Conservation (phyloP, 345 rosid genomes). For the Lepidium aucheri region DNA sequence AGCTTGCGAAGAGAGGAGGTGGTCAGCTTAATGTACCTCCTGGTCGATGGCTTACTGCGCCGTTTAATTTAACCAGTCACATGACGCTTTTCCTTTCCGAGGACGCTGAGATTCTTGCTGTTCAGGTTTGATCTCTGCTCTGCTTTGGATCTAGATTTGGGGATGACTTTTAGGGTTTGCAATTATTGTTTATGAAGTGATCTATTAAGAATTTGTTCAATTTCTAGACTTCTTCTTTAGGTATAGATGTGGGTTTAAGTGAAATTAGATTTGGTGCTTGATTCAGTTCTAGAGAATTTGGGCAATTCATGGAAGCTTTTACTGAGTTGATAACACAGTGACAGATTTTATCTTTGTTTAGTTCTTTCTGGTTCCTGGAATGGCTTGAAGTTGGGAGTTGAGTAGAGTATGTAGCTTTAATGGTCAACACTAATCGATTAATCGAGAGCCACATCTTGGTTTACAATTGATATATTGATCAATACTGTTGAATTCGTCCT, state of each 20-base stretch:
- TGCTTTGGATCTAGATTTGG: neutral
- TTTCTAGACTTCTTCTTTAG: neutral
- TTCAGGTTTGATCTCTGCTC: constrained; percentile 33
- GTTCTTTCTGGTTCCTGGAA: neutral
- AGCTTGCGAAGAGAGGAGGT: constrained; percentile 67
- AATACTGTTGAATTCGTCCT: neutral
- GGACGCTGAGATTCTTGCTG: constrained; percentile 77
- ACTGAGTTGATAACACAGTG: neutral
- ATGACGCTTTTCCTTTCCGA: constrained; percentile 83
- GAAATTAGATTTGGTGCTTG: neutral
- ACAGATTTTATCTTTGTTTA: neutral
- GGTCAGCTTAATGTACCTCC: constrained; percentile 95
- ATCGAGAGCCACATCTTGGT: neutral
- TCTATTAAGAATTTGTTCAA: neutral
- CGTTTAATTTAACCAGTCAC: constrained; percentile 91
- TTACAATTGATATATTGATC: neutral
- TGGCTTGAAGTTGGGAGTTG: neutral
- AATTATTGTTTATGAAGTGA: neutral
- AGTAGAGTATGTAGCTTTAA: too few relatives aligned
- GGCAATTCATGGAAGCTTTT: neutral
- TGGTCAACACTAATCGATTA: neutral
- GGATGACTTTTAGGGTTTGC: neutral
- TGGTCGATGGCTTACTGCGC: constrained; percentile 89
- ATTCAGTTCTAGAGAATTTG: neutral
- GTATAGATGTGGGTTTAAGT: neutral